Evolutionary conservation across 176 grass and related monocot genomes (phyloP).

Genomic region (Saccharum spontaneum): DNA sequence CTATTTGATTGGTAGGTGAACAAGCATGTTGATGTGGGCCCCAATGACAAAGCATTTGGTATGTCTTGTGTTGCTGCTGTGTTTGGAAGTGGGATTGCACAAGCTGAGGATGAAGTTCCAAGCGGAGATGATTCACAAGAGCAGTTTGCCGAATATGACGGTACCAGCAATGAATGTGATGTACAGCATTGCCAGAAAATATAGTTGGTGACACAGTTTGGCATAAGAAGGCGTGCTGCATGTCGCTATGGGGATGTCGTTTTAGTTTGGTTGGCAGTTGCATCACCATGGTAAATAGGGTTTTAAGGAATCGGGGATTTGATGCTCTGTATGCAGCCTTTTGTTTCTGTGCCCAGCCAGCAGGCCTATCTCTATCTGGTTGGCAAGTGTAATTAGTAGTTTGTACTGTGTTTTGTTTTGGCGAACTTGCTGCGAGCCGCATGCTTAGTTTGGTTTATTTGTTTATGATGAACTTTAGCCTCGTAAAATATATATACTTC

Average conservation of each 20-base stretch:
- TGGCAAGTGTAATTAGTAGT: slow-evolving; percentile 50
- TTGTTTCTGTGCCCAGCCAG: slow-evolving; percentile 15
- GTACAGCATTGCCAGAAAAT: slow-evolving; percentile 25
- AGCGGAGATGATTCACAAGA: slow-evolving; percentile 15
- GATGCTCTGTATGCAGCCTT: not conserved
- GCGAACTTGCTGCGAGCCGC: not conserved
- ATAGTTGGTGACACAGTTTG: not conserved
- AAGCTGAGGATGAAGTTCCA: slow-evolving; percentile 24
- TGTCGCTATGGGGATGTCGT: not conserved
- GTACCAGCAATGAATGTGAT: slow-evolving; percentile 16
- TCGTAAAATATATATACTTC: too few relatives aligned
- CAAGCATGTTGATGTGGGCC: slow-evolving; percentile 7
- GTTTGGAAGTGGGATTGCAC: slow-evolving; percentile 39
- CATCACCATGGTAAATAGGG: not conserved
- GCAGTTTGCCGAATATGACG: slow-evolving; percentile 16
- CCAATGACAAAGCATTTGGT: not conserved
- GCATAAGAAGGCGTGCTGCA: not conserved
- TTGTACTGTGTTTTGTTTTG: slow-evolving; percentile 25
- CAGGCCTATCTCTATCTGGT: not conserved
- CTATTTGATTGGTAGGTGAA: slow-evolving; percentile 39
- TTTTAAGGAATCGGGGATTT: not conserved
- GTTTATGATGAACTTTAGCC: not conserved
- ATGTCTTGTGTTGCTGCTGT: slow-evolving; percentile 27
- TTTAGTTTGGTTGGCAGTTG: slow-evolving; percentile 21
- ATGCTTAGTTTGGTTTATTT: not conserved